Base-by-base conservation (phyloP, 2,329 filamentous ascomycete genomes). In the Pyrenophora teres region DNA sequence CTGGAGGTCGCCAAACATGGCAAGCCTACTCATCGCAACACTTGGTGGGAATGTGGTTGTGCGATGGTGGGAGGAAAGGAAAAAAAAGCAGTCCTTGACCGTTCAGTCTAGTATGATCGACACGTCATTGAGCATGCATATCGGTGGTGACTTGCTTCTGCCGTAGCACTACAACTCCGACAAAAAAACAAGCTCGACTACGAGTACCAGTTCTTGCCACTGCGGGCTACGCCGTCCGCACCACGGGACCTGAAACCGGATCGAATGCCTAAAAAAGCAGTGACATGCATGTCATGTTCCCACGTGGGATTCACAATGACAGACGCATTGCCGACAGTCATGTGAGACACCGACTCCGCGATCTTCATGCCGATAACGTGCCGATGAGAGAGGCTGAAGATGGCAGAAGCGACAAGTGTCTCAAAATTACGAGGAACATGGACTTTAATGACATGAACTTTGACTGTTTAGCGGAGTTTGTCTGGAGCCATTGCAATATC, bases 281-380 rank as follows among this genome's bases (percentile, higher is more conserved):
- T 30, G 27, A 30, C 27, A 30, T 30, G 27, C 27, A 30, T 30
- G 27, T 30, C 27, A 30, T 30, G 27, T 30, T 30, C 10, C 27
- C 27, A 30, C 27, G 27, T 30, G 27, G 27, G 10, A 12, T 12
- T 30, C 27, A 30, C 27, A 30, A 30, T 30, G 27, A 12, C 27
- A 13, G 10, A 10, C 9, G 27, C 27, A 30, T 30, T 30, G 10
- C 27, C 38, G 38, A 19, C 15, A 25, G 27, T 30, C 27, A 30
- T 30, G 27, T 30, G 27, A 30, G 27, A 30, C 27, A 30, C 27
- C 9, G 27, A 30, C 10, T 30, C 27, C 27, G 7, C 4, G 10
- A 30, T 30, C 5, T 40, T 45, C 23, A 45, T 45, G 42, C 42
- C 42, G 33, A 30, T 30, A 18, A 45, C 19, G 15, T 45, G 23